Evolutionary conservation across 225 moss, liverwort and hornwort genomes (phyloP).

Genomic region (Asterella californica): DNA sequence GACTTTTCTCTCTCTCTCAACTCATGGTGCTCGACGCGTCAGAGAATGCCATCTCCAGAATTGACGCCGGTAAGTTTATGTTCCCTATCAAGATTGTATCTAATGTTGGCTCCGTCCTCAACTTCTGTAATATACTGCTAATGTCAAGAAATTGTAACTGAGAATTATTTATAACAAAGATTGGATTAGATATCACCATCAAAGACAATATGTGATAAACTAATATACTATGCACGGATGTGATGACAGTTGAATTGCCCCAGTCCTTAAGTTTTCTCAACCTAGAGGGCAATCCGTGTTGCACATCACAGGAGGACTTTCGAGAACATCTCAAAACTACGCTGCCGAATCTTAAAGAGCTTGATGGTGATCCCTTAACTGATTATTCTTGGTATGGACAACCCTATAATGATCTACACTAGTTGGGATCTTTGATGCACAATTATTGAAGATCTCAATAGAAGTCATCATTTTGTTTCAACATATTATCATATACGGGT

Average conservation of each 20-base stretch:
- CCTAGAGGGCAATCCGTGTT: slow-evolving; percentile 50
- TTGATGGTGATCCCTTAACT: slow-evolving; percentile 37
- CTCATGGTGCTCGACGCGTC: slow-evolving; percentile 50
- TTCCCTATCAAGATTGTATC: background rate
- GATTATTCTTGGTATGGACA: slow-evolving; percentile 24
- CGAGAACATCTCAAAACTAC: slow-evolving; percentile 17
- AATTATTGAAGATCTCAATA: background rate
- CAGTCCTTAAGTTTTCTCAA: slow-evolving; percentile 50
- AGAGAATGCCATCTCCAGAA: slow-evolving; percentile 33
- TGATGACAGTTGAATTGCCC: slow-evolving; percentile 39
- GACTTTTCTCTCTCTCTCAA: slow-evolving; percentile 32
- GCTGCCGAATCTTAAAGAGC: slow-evolving; percentile 46
- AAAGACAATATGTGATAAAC: background rate
- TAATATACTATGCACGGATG: background rate
- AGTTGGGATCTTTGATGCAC: background rate
- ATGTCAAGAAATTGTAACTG: background rate
- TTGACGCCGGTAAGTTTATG: slow-evolving; percentile 38
- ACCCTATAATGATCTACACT: background rate
- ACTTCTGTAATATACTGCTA: background rate
- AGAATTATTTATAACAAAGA: background rate
- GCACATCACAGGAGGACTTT: slow-evolving; percentile 30
- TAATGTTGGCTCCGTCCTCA: background rate
- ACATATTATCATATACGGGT: background rate
- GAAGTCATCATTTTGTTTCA: background rate
- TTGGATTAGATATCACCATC: background rate